Evolutionary conservation across 2,329 filamentous ascomycete genomes (phyloP), one percentile per base, ranked within the genome.

Genomic region (Onygenales sp.): DNA sequence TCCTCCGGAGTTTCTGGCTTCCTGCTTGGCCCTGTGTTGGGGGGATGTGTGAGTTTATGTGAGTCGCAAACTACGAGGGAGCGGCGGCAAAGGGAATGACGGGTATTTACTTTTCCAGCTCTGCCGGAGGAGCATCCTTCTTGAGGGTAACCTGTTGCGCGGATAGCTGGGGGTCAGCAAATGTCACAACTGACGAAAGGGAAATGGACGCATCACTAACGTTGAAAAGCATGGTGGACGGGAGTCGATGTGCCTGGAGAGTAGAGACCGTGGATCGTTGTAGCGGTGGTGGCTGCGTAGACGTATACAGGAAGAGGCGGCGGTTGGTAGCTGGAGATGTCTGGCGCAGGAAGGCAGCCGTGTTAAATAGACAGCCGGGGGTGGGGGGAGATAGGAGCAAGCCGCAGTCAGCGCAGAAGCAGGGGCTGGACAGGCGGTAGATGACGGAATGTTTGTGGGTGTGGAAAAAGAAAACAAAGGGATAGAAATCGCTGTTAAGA

Each of bases 1-100:
- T 67, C 90, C 92, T 66, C 92, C 92, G 67, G 92, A 82, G 42
- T 85, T 79, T 56, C 69, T 74, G 62, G 84, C 87, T 55, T 84
- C 74, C 68, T 91, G 74, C 83, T 95, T 95, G 56, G 87, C 86
- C 51, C 87, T 90, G 63, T 14, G 44, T 40, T 51, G 47, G 44
- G 31, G 36, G 11, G 46, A 31, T 27, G 6, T 34, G 36, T 51
- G 27, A 39, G 14, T 33, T 65, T 47, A 42, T 37, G 44, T 48
- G 34, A 45, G 32, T 34, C 13, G 17, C 8, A 10, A 8, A 31
- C 42, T 33, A 17, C 4, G 36, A 27, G 36, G 31, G 34, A 31
- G 17, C 11, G 33, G 32, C 10, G 36, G 5, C 33, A 11, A 5
- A 42, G 13, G 27, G 39, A 39, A 17, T 10, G 21, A 21, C 2